Percentiles rank a stretch among this genome's conserved stretches.
These are phyloP conservation scores for Leucocoprinus gongylophorus DNA, from an alignment of 1,284 basidiomycete species.

Conservation along the genomic window DNA sequence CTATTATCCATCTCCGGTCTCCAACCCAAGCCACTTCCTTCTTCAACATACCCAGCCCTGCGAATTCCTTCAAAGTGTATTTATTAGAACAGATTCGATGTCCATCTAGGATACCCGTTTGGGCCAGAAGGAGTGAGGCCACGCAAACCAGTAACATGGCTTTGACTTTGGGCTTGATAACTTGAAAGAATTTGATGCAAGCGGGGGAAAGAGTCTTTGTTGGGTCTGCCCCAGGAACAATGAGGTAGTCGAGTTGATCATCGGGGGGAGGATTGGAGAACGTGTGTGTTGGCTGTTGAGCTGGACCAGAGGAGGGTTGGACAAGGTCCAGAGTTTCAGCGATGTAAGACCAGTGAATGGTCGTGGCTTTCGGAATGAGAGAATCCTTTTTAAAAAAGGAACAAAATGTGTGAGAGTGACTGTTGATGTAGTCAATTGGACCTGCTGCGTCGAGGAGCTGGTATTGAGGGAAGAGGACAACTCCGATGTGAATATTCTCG, in stretches of 20 bases:
- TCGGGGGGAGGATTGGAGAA: constrained; percentile 16
- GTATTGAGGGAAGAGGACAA: constrained; percentile 18
- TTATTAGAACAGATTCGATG: constrained; percentile 20
- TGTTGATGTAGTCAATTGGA: constrained; percentile 21
- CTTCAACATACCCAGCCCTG: constrained; percentile 8
- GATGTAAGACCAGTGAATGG: constrained; percentile 22
- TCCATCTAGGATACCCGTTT: constrained; percentile 20
- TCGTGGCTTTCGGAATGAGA: constrained; percentile 15
- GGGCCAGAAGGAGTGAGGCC: constrained; percentile 18
- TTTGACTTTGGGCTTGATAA: constrained; percentile 12
- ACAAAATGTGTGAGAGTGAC: constrained; percentile 12
- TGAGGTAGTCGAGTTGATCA: constrained; percentile 18
- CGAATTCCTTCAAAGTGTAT: constrained; percentile 5
- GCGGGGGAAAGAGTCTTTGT: constrained; percentile 10
- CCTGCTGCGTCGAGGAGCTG: constrained; percentile 23
- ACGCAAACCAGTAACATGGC: constrained; percentile 20
- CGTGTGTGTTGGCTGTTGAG: constrained; percentile 16
- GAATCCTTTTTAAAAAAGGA: not conserved
- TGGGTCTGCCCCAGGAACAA: constrained; percentile 22
- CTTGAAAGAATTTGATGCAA: constrained; percentile 15
- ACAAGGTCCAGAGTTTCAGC: constrained; percentile 17
- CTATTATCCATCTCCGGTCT: constrained; percentile 20
- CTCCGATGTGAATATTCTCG: constrained; percentile 13
- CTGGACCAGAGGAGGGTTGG: constrained; percentile 16
- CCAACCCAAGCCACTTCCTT: constrained; percentile 22